These are phyloP conservation scores for Fusarium palustre DNA, from an alignment of 2,329 filamentous ascomycete genomes.

Conservation along the genomic window DNA sequence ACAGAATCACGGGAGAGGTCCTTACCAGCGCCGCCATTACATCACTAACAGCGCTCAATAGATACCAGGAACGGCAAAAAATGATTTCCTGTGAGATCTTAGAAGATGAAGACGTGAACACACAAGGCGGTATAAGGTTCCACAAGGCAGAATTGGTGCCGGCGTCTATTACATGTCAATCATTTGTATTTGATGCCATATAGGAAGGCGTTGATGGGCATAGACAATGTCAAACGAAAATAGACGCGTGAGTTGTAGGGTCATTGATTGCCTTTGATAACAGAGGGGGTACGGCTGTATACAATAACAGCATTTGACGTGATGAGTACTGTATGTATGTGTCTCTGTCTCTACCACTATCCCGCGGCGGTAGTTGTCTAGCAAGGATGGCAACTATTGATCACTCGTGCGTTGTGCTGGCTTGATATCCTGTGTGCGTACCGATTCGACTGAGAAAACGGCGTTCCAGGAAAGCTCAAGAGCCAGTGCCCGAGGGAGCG, in stretches of 20 bases:
- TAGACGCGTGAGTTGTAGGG: conserved; percentile 4
- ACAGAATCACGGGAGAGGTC: conserved; percentile 20
- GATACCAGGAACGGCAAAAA: neutral
- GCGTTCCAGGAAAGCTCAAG: conserved; percentile 28
- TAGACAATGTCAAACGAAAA: neutral
- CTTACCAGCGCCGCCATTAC: conserved; percentile 37
- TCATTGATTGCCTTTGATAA: neutral
- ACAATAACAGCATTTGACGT: conserved; percentile 3
- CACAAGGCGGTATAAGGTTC: neutral
- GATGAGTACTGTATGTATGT: conserved; percentile 1
- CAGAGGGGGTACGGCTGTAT: conserved; percentile 2
- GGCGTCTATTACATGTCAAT: conserved; percentile 13
- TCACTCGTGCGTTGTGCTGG: neutral
- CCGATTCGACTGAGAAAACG: conserved; percentile 13
- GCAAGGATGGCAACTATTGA: conserved; percentile 31
- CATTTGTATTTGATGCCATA: neutral
- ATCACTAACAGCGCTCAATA: conserved; percentile 37
- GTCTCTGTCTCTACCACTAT: conserved; percentile 4
- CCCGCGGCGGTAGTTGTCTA: conserved; percentile 9
- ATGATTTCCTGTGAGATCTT: neutral
- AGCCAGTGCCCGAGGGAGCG: conserved; percentile 6
- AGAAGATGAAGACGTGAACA: neutral
- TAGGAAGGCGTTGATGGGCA: neutral
- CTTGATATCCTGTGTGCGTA: neutral
- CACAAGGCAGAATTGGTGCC: neutral